These are phyloP conservation scores for Lobosporangium transversale DNA, from an alignment of 192 early-diverging fungal species.

Conservation along the genomic window DNA sequence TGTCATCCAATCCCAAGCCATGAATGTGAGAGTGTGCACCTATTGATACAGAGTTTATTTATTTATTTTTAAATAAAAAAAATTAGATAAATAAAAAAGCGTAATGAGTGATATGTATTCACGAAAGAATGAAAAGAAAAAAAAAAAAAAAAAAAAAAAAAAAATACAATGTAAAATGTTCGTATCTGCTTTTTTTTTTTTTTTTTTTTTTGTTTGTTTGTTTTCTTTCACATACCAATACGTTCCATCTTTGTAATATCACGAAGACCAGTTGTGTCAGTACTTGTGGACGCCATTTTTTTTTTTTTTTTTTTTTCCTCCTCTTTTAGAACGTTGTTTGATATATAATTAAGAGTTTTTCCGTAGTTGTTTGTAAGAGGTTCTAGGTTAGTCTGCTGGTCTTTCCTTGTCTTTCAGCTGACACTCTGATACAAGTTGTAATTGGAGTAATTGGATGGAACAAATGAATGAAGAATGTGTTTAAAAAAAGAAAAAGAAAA, in stretches of 20 bases:
- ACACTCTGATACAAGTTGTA: no score
- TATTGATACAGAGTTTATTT: conserved; percentile 27
- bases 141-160: not conserved
- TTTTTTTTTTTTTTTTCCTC: not conserved
- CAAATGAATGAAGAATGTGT: no score
- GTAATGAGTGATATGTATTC: not conserved
- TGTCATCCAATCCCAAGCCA: conserved; percentile 95
- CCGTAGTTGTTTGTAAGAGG: not conserved
- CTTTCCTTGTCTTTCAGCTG: no score
- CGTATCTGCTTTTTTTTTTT: no score
- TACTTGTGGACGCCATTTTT: conserved; percentile 49
- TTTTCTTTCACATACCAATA: conserved; percentile 64
- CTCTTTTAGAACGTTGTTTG: not conserved
- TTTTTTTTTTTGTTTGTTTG: no score
- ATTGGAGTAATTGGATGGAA: no score
- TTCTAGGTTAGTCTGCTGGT: not conserved
- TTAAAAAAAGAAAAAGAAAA: no score
- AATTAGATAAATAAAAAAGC: not conserved
- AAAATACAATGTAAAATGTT: not conserved
- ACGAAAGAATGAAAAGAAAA: not conserved
- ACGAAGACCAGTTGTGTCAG: conserved; percentile 63
- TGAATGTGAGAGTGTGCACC: conserved; percentile 98
- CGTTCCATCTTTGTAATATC: conserved; percentile 88
- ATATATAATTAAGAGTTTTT: not conserved
- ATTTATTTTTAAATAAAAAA: not conserved